phyloP scores from a whole-genome alignment of 169 alveolate species.

The Amoebophrya sp. region DNA sequence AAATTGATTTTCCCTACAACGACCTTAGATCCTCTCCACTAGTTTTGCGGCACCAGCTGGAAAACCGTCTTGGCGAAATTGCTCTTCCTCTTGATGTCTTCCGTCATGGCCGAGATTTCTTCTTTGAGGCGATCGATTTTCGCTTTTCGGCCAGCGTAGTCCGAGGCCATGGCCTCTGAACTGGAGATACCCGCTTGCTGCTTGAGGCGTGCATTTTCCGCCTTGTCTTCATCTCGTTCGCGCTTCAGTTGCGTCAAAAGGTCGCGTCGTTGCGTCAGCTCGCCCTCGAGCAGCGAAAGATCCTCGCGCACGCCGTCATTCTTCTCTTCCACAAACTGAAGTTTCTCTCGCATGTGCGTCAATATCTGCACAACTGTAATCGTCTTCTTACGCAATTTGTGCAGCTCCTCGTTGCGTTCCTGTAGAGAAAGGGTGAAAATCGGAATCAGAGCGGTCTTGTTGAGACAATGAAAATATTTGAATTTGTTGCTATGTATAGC shows the following conservation, averaged over 20 bases:
- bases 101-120: neutral
- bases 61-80: neutral
- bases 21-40: too few relatives aligned
- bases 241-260: neutral
- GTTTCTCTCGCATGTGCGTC: neutral
- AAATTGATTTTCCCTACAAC: too few relatives aligned
- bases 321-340: neutral
- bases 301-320: neutral
- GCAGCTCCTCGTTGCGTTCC: constrained; percentile 82
- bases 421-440: constrained; percentile 33
- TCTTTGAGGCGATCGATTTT: neutral
- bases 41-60: neutral
- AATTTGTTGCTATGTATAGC: too few relatives aligned
- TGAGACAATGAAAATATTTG: too few relatives aligned
- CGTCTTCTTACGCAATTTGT: constrained; percentile 53
- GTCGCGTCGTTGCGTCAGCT: neutral
- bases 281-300: neutral
- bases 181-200: neutral
- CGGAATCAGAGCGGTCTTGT: too few relatives aligned
- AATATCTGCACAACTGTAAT: neutral
- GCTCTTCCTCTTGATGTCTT: neutral
- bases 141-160: neutral
- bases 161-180: neutral
- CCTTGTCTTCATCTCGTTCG: neutral
- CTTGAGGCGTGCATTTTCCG: neutral